Evolutionary conservation across 495 filamentous ascomycete species (phyloP).

Genomic region (Penicillium maclennaniae): DNA sequence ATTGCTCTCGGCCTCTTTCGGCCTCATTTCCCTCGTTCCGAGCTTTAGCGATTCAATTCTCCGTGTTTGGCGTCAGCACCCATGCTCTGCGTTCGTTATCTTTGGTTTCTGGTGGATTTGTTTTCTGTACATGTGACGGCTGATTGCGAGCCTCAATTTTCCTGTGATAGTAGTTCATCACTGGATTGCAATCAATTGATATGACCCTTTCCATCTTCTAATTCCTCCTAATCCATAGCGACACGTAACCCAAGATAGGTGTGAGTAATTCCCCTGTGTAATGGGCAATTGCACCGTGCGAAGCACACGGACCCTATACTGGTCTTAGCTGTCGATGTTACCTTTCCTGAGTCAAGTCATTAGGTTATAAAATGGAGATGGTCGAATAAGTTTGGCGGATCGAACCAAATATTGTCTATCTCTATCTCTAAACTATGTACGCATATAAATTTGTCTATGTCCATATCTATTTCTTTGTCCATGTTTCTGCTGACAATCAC

Average conservation of each 20-base stretch:
- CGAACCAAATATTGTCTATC: no score
- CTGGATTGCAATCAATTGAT: neutral
- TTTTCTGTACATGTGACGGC: neutral
- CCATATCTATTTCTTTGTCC: no score
- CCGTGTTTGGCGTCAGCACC: constrained; percentile 5
- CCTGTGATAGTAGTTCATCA: neutral
- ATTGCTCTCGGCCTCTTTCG: constrained; percentile 2
- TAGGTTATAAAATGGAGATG: no score
- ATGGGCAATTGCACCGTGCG: neutral
- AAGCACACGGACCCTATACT: no score
- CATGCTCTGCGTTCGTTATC: neutral
- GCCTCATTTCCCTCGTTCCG: constrained; percentile 17
- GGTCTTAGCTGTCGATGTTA: no score
- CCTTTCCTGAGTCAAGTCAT: no score
- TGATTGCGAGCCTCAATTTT: neutral
- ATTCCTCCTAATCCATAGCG: neutral
- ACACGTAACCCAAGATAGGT: neutral
- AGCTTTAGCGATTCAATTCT: constrained; percentile 11
- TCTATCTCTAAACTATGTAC: no score
- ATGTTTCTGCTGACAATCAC: no score
- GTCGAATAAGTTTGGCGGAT: no score
- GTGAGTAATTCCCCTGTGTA: neutral
- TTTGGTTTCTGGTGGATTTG: neutral
- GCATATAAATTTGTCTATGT: no score
- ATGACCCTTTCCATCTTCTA: neutral